Conservation (phyloP, 306 rosid species). For the Sicyos edulis region DNA sequence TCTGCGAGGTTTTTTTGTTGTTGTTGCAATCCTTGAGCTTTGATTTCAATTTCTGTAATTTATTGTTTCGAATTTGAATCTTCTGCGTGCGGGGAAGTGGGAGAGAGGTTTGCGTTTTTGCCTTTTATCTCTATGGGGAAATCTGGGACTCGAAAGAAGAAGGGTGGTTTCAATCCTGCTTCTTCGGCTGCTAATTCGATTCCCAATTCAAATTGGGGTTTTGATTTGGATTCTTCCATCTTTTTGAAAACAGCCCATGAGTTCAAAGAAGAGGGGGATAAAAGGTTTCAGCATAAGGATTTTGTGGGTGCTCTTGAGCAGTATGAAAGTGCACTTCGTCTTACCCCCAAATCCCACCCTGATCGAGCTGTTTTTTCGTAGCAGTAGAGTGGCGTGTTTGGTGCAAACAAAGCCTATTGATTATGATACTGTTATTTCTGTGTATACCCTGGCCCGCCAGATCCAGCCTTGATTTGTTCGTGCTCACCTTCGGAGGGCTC, state of each 20-base stretch:
- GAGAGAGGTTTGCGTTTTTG: neutral
- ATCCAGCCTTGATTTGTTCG: slow-evolving; percentile 66
- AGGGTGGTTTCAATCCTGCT: slow-evolving; percentile 56
- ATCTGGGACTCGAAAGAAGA: slow-evolving; percentile 83
- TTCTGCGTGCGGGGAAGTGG: slow-evolving; percentile 1
- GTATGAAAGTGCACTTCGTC: slow-evolving; percentile 72
- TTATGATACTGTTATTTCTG: slow-evolving; percentile 72
- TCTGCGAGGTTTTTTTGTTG: neutral
- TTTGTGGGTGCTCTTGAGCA: slow-evolving; percentile 80
- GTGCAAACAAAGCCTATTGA: slow-evolving; percentile 95
- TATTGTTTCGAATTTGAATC: neutral
- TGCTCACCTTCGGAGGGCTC: slow-evolving; percentile 77
- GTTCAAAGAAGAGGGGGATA: slow-evolving; percentile 86
- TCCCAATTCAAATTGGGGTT: slow-evolving; percentile 51
- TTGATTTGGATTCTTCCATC: slow-evolving; percentile 64
- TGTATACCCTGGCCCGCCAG: slow-evolving; percentile 86
- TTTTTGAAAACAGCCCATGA: slow-evolving; percentile 88
- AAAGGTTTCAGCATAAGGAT: slow-evolving; percentile 70
- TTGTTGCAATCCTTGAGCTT: neutral
- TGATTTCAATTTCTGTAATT: neutral
- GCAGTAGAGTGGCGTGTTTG: slow-evolving; percentile 87
- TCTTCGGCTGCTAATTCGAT: slow-evolving; percentile 35
- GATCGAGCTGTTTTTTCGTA: slow-evolving; percentile 84
- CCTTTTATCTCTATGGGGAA: slow-evolving; percentile 60
- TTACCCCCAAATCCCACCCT: slow-evolving; percentile 71